These are phyloP conservation scores for Torrubiella hemipterigena DNA, from an alignment of 2,329 filamentous ascomycete genomes.

Conservation along the genomic window DNA sequence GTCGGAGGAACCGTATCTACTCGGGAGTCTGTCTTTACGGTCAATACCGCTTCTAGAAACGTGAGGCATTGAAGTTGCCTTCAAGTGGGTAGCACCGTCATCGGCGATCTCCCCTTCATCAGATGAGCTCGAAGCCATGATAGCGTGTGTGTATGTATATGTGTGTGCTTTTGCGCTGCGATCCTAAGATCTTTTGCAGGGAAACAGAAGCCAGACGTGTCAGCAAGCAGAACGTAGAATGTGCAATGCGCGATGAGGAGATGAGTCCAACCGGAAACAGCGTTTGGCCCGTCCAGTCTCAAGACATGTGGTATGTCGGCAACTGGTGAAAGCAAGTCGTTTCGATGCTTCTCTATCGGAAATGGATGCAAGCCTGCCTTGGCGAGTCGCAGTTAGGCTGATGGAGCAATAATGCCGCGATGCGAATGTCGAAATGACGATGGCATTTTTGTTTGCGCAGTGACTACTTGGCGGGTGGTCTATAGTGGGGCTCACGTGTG, in stretches of 20 bases:
- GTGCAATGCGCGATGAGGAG: constrained; percentile 18
- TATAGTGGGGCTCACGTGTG: too few species aligned
- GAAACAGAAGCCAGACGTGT: constrained; percentile 17
- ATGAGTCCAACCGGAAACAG: constrained; percentile 31
- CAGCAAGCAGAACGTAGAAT: constrained; percentile 20
- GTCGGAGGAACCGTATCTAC: constrained; percentile 47
- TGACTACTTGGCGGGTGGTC: too few species aligned
- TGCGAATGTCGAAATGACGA: too few species aligned
- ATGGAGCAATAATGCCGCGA: too few species aligned
- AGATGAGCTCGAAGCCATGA: constrained; percentile 48
- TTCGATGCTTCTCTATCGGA: too few species aligned
- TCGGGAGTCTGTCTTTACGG: constrained; percentile 74
- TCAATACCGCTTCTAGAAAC: constrained; percentile 77
- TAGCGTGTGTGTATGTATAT: too few species aligned
- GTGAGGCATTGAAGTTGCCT: constrained; percentile 80
- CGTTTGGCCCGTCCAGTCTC: too few species aligned
- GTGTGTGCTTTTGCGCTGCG: constrained; percentile 5
- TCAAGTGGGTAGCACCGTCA: constrained; percentile 49
- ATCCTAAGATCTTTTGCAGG: constrained; percentile 12
- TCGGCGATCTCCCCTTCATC: constrained; percentile 84
- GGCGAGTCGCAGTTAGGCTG: too few species aligned
- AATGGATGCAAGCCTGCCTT: too few species aligned
- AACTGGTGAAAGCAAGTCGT: too few species aligned
- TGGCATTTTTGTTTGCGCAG: too few species aligned
- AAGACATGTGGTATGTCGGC: too few species aligned